These are phyloP conservation scores for Claviceps cyperi DNA, from an alignment of 2,329 filamentous ascomycete species.

Conservation along the genomic window DNA sequence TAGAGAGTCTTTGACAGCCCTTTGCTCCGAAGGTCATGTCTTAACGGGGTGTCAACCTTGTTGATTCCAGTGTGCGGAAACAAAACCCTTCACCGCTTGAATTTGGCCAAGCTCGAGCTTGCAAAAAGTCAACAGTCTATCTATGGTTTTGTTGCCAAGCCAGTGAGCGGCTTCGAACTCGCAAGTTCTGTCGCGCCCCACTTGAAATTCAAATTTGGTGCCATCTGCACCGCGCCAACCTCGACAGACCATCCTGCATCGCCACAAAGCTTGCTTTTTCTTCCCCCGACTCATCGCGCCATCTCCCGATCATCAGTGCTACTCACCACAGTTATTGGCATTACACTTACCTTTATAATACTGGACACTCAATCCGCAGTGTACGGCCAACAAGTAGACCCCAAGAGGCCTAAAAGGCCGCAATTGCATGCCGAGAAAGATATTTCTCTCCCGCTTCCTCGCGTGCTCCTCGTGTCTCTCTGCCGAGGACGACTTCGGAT, in stretches of 20 bases:
- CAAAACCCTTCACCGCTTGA: no score
- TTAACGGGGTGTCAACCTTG: no score
- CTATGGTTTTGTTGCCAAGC: neutral
- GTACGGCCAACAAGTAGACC: neutral
- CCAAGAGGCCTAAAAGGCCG: no score
- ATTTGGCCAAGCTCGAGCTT: no score
- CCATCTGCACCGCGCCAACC: neutral
- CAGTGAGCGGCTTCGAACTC: constrained; percentile 2
- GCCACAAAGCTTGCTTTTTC: neutral
- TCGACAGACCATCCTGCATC: neutral
- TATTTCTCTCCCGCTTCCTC: neutral
- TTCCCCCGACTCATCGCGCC: neutral
- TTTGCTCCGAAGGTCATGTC: no score
- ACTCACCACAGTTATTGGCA: neutral
- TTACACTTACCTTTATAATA: neutral
- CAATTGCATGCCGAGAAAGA: neutral
- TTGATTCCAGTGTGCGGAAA: no score
- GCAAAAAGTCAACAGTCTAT: no score
- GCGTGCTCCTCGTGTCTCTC: neutral
- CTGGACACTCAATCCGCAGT: neutral
- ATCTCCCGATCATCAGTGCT: neutral
- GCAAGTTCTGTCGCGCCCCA: neutral
- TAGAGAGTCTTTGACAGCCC: no score
- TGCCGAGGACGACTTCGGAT: neutral
- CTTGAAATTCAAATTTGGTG: neutral